These are phyloP conservation scores for Collybia sp. DNA, from an alignment of 768 basidiomycete genomes.

Conservation along the genomic window DNA sequence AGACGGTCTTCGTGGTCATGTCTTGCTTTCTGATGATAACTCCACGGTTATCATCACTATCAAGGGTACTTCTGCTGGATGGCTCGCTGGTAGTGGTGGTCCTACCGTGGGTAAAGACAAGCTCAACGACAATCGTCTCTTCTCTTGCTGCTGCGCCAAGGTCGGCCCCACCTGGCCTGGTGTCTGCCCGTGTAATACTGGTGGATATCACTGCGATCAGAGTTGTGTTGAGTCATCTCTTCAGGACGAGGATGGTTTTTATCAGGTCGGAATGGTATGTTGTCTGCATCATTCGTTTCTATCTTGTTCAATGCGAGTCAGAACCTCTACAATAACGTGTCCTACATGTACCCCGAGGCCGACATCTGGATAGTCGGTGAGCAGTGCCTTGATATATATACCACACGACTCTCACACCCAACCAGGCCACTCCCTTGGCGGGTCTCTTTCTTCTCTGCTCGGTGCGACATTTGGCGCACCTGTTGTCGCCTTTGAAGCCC, in stretches of 20 bases:
- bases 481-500: constrained; percentile 87
- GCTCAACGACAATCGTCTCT: constrained; percentile 91
- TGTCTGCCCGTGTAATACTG: constrained; percentile 84
- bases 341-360: constrained; percentile 84
- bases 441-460: constrained; percentile 77
- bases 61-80: constrained; percentile 88
- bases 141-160: constrained; percentile 93
- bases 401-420: not conserved
- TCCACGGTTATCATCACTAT: constrained; percentile 83
- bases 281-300: not conserved
- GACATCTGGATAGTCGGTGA: constrained; percentile 83
- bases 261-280: constrained; percentile 78
- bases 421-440: constrained; percentile 74
- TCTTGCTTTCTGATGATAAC: constrained; percentile 83
- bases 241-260: constrained; percentile 81
- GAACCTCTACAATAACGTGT: constrained; percentile 92
- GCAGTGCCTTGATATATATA: not conserved
- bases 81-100: constrained; percentile 65
- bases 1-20: constrained; percentile 90
- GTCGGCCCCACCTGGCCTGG: constrained; percentile 94
- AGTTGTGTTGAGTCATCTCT: constrained; percentile 78
- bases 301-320: constrained; percentile 20
- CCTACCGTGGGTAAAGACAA: constrained; percentile 88
- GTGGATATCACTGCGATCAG: constrained; percentile 73
- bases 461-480: constrained; percentile 92